Evolutionary conservation across 371 early-diverging fungal species (phyloP).

Genomic region (Mortierella polycephala): DNA sequence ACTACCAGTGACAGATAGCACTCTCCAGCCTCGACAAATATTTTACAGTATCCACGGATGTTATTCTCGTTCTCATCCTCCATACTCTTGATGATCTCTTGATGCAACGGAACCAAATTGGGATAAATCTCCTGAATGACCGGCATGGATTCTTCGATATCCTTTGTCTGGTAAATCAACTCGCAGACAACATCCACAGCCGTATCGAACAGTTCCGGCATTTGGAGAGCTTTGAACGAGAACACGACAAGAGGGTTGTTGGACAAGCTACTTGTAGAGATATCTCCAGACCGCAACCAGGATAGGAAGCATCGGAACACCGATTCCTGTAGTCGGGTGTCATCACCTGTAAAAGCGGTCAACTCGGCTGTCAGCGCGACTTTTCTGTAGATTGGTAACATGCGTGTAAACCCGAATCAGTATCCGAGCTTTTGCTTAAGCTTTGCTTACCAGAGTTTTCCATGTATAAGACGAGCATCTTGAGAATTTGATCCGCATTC

Average conservation of each 20-base stretch:
- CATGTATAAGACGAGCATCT: slow-evolving; percentile 71
- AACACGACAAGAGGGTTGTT: slow-evolving; percentile 77
- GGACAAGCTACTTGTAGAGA: slow-evolving; percentile 70
- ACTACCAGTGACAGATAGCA: slow-evolving; percentile 81
- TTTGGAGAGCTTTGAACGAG: slow-evolving; percentile 78
- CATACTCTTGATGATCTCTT: slow-evolving; percentile 58
- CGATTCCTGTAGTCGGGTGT: slow-evolving; percentile 65
- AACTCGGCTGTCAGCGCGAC: not conserved
- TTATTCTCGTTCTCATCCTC: slow-evolving; percentile 73
- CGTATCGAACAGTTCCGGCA: slow-evolving; percentile 80
- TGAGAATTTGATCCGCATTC: slow-evolving; percentile 72
- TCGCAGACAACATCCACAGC: slow-evolving; percentile 88
- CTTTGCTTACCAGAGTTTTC: slow-evolving; percentile 75
- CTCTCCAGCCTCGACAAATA: slow-evolving; percentile 90
- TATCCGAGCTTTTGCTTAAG: not conserved
- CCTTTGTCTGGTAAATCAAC: slow-evolving; percentile 81
- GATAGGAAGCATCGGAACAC: slow-evolving; percentile 81
- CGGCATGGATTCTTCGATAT: slow-evolving; percentile 62
- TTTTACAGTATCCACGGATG: slow-evolving; percentile 79
- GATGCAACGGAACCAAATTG: slow-evolving; percentile 61
- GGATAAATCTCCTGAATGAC: slow-evolving; percentile 76
- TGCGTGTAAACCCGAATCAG: not conserved
- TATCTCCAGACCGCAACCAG: slow-evolving; percentile 89
- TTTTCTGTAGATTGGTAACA: not conserved
- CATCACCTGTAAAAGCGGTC: slow-evolving; percentile 52